Conservation (phyloP, 306 rosid genomes). For the Bauhinia variegata region DNA sequence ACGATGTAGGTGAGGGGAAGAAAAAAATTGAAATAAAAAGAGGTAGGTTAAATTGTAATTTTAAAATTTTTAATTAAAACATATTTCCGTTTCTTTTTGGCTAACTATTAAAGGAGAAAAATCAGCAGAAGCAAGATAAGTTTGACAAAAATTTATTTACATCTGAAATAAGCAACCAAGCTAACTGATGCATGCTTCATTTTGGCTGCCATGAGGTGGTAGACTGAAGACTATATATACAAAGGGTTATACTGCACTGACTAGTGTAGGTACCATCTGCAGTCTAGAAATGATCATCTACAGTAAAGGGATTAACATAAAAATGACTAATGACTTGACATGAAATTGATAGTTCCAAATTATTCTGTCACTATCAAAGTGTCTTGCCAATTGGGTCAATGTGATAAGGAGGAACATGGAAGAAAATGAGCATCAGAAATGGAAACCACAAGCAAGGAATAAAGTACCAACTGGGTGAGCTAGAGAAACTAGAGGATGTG, state of each 20-base stretch:
- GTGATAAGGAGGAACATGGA: conserved; percentile 28
- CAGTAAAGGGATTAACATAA: not conserved
- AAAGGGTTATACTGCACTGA: too few relatives aligned
- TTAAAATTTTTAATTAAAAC: too few relatives aligned
- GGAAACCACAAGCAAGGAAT: conserved; percentile 3
- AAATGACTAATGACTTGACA: not conserved
- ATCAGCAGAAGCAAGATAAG: conserved; percentile 2
- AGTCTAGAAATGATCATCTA: not conserved
- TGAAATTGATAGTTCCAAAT: not conserved
- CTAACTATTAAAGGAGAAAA: not conserved
- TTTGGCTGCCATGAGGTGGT: not conserved
- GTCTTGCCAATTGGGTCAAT: conserved; percentile 6
- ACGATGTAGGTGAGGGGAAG: too few relatives aligned
- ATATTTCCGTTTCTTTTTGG: too few relatives aligned
- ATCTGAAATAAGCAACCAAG: conserved; percentile 15
- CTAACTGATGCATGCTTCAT: not conserved
- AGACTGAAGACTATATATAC: not conserved
- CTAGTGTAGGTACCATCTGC: not conserved
- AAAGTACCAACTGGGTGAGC: conserved; percentile 1
- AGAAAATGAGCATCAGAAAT: conserved; percentile 37
- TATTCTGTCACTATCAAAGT: conserved; percentile 5
- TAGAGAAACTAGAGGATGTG: not conserved
- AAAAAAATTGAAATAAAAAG: too few relatives aligned
- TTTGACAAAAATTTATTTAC: not conserved
- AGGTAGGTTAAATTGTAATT: too few relatives aligned